Conservation (phyloP, 805 yeast genomes). For the Yamadazyma olivae region DNA sequence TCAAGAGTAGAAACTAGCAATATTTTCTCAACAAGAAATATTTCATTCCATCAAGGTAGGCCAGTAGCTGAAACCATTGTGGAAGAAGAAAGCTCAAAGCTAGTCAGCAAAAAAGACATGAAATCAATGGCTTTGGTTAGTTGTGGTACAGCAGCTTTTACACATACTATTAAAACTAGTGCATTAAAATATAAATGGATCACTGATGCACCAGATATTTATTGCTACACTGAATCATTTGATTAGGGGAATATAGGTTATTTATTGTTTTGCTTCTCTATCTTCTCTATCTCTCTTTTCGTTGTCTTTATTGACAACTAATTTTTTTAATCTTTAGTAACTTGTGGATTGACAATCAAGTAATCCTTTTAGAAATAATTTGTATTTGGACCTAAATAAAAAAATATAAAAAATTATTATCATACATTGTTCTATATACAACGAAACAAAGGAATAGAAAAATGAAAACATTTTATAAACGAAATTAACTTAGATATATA, state of each 20-base stretch:
- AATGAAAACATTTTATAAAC: too few species aligned
- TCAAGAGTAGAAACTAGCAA: background rate
- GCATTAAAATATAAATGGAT: conserved; percentile 27
- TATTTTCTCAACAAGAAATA: background rate
- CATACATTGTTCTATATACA: too few species aligned
- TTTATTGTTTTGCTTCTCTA: background rate
- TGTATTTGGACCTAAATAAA: too few species aligned
- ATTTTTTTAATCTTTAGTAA: too few species aligned
- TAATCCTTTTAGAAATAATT: too few species aligned
- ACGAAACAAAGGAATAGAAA: too few species aligned
- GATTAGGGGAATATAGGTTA: conserved; percentile 1
- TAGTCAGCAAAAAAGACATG: conserved; percentile 12
- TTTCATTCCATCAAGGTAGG: conserved; percentile 12
- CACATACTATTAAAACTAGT: conserved; percentile 22
- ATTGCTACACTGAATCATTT: conserved; percentile 38
- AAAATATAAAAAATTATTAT: too few species aligned
- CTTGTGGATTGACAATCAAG: too few species aligned
- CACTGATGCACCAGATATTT: conserved; percentile 35
- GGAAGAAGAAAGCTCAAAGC: conserved; percentile 11
- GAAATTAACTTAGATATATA: too few species aligned
- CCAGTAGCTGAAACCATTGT: conserved; percentile 18
- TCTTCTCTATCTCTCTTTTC: too few species aligned
- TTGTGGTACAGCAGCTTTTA: conserved; percentile 40
- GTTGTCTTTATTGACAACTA: too few species aligned
- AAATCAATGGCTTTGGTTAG: conserved; percentile 35